A percentile compares a stretch with the other conserved stretches of the same genome.
Conservation (phyloP, 169 alveolate species). For the Condylostoma magnum region DNA sequence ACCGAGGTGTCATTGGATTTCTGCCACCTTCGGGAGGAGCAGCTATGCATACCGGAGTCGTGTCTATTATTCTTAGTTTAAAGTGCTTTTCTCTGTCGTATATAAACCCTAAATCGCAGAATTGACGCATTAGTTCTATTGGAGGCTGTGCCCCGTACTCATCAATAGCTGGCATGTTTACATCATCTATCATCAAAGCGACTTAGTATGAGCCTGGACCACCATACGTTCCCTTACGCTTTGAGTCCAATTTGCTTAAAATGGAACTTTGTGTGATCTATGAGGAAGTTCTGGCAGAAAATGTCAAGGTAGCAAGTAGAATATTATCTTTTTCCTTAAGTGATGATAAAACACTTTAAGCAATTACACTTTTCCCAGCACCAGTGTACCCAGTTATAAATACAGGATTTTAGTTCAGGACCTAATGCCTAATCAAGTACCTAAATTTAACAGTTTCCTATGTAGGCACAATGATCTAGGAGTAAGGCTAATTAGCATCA, state of each 20-base stretch:
- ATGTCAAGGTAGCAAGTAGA: slow-evolving; percentile 69
- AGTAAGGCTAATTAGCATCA: slow-evolving; percentile 69
- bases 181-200: slow-evolving; percentile 81
- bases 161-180: slow-evolving; percentile 87
- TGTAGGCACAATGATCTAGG: slow-evolving; percentile 85
- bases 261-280: slow-evolving; percentile 72
- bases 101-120: slow-evolving; percentile 70
- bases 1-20: slow-evolving; percentile 72
- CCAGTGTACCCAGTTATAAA: slow-evolving; percentile 91
- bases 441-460: slow-evolving; percentile 86
- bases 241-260: slow-evolving; percentile 78
- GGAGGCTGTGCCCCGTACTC: slow-evolving; percentile 83
- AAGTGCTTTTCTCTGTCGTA: slow-evolving; percentile 76
- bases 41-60: slow-evolving; percentile 76
- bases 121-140: slow-evolving; percentile 80
- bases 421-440: slow-evolving; percentile 73
- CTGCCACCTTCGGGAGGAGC: slow-evolving; percentile 96
- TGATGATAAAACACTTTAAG: slow-evolving; percentile 7
- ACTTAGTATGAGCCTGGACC: slow-evolving; percentile 80
- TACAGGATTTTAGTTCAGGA: slow-evolving; percentile 71
- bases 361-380: slow-evolving; percentile 91
- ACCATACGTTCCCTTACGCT: slow-evolving; percentile 77
- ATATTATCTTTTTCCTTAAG: slow-evolving; percentile 59
- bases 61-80: slow-evolving; percentile 75
- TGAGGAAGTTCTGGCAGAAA: slow-evolving; percentile 90